These are phyloP conservation scores for Sordaria brevicollis DNA, from an alignment of 495 filamentous ascomycete genomes.

Conservation along the genomic window DNA sequence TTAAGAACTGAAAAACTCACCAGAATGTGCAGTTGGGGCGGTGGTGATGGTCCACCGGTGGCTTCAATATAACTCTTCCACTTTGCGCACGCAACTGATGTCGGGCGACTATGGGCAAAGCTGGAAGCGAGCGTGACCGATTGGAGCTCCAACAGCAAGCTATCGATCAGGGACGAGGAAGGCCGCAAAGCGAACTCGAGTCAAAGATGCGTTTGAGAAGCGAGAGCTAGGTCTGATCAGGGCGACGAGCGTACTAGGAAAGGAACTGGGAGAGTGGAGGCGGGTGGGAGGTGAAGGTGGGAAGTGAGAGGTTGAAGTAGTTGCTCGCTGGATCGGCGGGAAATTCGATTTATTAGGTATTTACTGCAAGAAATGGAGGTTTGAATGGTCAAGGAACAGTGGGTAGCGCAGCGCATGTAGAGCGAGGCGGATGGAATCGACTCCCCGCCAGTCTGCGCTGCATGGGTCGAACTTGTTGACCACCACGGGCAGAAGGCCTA, in stretches of 20 bases:
- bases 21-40: conserved; percentile 18
- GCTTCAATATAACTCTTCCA: conserved; percentile 17
- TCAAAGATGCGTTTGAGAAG: background rate
- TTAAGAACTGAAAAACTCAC: conserved; percentile 29
- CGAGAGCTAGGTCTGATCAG: background rate
- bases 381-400: no score
- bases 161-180: background rate
- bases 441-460: no score
- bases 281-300: background rate
- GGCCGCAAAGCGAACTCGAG: background rate
- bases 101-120: conserved; percentile 2
- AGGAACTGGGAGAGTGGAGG: background rate
- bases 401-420: no score
- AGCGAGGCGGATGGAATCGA: no score
- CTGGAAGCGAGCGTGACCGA: conserved; percentile 14
- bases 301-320: background rate
- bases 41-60: conserved; percentile 18
- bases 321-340: background rate
- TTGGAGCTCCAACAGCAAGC: conserved; percentile 1
- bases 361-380: background rate
- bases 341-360: background rate
- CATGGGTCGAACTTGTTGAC: no score
- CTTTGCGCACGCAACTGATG: conserved; percentile 14
- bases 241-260: background rate
- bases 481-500: background rate